Percentiles rank a stretch among this genome's conserved stretches.
Evolutionary conservation across 1,139 yeast species (phyloP).

Genomic region (Lodderomyces beijingensis): DNA sequence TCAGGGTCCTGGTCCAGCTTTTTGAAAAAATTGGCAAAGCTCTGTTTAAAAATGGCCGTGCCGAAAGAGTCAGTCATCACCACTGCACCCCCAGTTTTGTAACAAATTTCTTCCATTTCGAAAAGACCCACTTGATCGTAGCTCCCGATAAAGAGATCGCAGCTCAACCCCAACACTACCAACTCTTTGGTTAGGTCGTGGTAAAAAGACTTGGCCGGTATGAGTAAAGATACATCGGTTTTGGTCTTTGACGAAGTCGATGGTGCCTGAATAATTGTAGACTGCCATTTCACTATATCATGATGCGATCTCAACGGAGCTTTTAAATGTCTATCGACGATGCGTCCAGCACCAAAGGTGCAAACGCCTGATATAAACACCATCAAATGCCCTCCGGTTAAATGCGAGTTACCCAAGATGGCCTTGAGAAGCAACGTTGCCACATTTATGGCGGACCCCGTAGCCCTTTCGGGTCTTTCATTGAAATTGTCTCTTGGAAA

Average conservation of each 20-base stretch:
- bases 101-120: slow-evolving; percentile 59
- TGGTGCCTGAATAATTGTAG: slow-evolving; percentile 24
- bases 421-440: slow-evolving; percentile 50
- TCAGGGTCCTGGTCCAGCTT: slow-evolving; percentile 27
- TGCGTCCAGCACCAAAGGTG: slow-evolving; percentile 53
- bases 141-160: slow-evolving; percentile 58
- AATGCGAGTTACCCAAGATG: slow-evolving; percentile 32
- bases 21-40: slow-evolving; percentile 50
- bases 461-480: slow-evolving; percentile 53
- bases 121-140: slow-evolving; percentile 64
- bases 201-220: slow-evolving; percentile 40
- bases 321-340: slow-evolving; percentile 44
- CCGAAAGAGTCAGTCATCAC: slow-evolving; percentile 62
- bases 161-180: slow-evolving; percentile 45
- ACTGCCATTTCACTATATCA: slow-evolving; percentile 46
- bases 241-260: slow-evolving; percentile 21
- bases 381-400: slow-evolving; percentile 58
- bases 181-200: slow-evolving; percentile 37
- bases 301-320: slow-evolving; percentile 59
- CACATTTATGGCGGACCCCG: slow-evolving; percentile 66
- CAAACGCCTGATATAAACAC: slow-evolving; percentile 59
- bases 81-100: slow-evolving; percentile 58
- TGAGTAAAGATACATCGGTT: slow-evolving; percentile 29
- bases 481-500: slow-evolving; percentile 45
- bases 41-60: slow-evolving; percentile 63